Evolutionary conservation across 306 rosid genomes (phyloP).

Genomic region (Erythrophleum fordii): DNA sequence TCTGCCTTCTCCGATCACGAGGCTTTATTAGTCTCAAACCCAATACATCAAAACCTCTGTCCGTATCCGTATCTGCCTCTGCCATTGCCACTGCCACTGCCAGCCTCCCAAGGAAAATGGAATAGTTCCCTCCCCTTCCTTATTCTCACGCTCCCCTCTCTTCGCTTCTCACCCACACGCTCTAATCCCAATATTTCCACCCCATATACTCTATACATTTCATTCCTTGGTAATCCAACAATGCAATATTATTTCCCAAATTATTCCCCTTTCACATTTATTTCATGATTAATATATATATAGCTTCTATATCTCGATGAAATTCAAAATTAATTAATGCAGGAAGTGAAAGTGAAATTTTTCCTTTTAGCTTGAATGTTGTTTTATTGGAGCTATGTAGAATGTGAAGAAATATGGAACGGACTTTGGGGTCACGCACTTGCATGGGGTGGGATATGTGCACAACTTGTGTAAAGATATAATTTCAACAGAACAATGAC

Average conservation of each 20-base stretch:
- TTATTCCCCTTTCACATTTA: no score
- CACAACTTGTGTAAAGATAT: neutral
- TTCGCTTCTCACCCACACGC: conserved; percentile 36
- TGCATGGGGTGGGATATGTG: neutral
- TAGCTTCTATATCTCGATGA: no score
- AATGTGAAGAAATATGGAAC: no score
- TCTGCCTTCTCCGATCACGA: conserved; percentile 99
- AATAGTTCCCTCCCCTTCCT: conserved; percentile 47
- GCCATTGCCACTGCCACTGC: conserved; percentile 60
- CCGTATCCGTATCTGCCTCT: conserved; percentile 81
- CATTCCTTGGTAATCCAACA: conserved; percentile 14
- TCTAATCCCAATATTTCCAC: conserved; percentile 44
- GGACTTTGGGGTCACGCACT: conserved; percentile 10
- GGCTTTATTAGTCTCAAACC: conserved; percentile 62
- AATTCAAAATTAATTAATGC: no score
- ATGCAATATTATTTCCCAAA: neutral
- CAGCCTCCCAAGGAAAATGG: conserved; percentile 86
- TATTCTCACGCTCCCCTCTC: conserved; percentile 44
- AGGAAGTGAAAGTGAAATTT: no score
- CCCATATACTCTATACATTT: conserved; percentile 1
- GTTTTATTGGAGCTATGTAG: neutral
- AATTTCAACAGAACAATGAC: conserved; percentile 42
- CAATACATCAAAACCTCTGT: conserved; percentile 79
- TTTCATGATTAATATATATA: no score
- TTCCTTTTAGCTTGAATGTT: no score